These are phyloP conservation scores for Cucurbita argyrosperma DNA, from an alignment of 306 rosid species.

Conservation along the genomic window DNA sequence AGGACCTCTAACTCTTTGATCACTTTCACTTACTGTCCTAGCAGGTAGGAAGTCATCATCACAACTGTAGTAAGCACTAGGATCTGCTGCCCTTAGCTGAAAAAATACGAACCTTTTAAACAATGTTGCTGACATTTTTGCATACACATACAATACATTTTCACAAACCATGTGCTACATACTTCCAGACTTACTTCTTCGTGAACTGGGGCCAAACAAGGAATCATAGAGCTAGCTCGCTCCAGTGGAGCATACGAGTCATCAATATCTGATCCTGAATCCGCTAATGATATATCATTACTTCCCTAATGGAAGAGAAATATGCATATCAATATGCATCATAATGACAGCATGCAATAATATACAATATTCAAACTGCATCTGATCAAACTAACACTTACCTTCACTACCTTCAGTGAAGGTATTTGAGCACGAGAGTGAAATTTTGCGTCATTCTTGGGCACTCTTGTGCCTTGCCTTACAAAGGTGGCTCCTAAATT, in stretches of 20 bases:
- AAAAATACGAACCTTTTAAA: neutral
- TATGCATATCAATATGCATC: neutral
- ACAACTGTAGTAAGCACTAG: conserved; percentile 58
- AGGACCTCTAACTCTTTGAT: conserved; percentile 11
- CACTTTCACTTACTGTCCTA: conserved; percentile 20
- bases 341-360: neutral
- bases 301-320: conserved; percentile 28
- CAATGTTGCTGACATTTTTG: neutral
- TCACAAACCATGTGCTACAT: neutral
- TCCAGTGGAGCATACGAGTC: conserved; percentile 51
- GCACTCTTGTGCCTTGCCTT: conserved; percentile 43
- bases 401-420: conserved; percentile 70
- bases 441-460: conserved; percentile 29
- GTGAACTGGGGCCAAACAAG: conserved; percentile 51
- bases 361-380: neutral
- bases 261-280: conserved; percentile 65
- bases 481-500: conserved; percentile 50
- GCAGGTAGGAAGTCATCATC: conserved; percentile 41
- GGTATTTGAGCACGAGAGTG: conserved; percentile 26
- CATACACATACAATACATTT: neutral
- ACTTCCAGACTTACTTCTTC: conserved; percentile 60
- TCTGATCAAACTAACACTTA: conserved; percentile 15
- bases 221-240: conserved; percentile 25
- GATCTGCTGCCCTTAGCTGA: conserved; percentile 41
- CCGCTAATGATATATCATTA: conserved; percentile 51